Conservation (phyloP, 805 yeast genomes). For the Lachancea cidri region DNA sequence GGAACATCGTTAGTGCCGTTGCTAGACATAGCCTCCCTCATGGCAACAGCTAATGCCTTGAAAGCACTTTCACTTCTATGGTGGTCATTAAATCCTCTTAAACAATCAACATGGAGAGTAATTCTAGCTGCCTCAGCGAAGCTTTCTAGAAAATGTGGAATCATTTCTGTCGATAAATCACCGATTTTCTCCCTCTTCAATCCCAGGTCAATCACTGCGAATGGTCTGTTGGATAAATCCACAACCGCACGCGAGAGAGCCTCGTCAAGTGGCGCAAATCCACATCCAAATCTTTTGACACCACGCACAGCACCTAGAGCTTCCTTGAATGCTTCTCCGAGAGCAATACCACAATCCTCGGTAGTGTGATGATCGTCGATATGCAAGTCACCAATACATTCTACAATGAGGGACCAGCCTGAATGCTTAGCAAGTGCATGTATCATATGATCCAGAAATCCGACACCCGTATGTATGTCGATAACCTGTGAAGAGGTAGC, state of each 20-base stretch:
- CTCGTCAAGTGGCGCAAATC: slow-evolving; percentile 95
- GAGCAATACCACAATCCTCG: slow-evolving; percentile 90
- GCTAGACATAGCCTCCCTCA: slow-evolving; percentile 74
- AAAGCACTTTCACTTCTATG: slow-evolving; percentile 95
- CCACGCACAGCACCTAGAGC: slow-evolving; percentile 90
- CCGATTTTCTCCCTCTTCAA: slow-evolving; percentile 91
- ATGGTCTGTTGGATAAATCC: slow-evolving; percentile 90
- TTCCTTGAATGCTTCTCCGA: slow-evolving; percentile 82
- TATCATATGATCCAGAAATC: slow-evolving; percentile 94
- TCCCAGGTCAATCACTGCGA: slow-evolving; percentile 83
- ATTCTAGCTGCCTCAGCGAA: slow-evolving; percentile 90
- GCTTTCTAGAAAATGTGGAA: slow-evolving; percentile 93
- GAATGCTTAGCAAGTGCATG: slow-evolving; percentile 96
- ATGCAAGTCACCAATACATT: slow-evolving; percentile 89
- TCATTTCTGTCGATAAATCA: slow-evolving; percentile 89
- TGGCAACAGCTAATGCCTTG: slow-evolving; percentile 91
- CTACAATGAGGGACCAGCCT: slow-evolving; percentile 89
- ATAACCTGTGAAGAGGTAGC: slow-evolving; percentile 66
- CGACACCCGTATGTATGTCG: slow-evolving; percentile 83
- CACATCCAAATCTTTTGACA: slow-evolving; percentile 86
- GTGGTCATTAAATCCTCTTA: slow-evolving; percentile 92
- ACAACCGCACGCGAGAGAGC: slow-evolving; percentile 95
- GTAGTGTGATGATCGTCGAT: slow-evolving; percentile 97
- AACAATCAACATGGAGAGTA: slow-evolving; percentile 90
- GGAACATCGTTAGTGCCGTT: slow-evolving; percentile 92